Evolutionary conservation across 1,284 basidiomycete species (phyloP).

Genomic region (Malassezia equina): DNA sequence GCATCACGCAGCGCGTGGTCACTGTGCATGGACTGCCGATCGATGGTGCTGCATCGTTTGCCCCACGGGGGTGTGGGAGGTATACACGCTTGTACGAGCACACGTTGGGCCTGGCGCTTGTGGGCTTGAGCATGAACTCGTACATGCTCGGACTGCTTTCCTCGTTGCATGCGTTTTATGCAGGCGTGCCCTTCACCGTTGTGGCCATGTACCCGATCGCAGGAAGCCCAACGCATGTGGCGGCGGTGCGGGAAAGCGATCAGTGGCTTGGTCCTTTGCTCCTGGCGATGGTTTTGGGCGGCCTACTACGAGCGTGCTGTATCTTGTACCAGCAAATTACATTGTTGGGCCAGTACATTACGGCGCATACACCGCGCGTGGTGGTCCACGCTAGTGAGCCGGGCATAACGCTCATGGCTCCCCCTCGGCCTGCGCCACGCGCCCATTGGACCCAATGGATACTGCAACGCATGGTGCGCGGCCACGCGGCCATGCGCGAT

Average conservation of each 20-base stretch:
- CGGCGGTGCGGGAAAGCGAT: constrained; percentile 4
- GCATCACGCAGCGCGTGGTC: neutral
- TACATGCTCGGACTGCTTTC: constrained; percentile 1
- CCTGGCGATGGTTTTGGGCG: constrained; percentile 1
- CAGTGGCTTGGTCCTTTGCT: neutral
- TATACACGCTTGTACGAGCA: neutral
- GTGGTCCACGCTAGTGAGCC: constrained; percentile 5
- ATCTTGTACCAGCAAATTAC: neutral
- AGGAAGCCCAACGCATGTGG: neutral
- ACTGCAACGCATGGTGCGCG: neutral
- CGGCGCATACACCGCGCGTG: neutral
- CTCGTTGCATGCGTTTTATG: neutral
- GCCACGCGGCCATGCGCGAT: neutral
- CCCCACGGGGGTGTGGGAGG: neutral
- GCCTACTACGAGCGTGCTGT: neutral
- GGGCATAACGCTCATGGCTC: neutral
- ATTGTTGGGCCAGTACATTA: neutral
- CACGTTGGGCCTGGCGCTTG: constrained; percentile 10
- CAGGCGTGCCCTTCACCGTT: constrained; percentile 5
- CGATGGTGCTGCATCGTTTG: neutral
- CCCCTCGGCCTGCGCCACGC: neutral
- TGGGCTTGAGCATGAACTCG: neutral
- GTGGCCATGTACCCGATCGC: neutral
- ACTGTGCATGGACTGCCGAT: neutral
- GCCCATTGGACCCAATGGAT: neutral